Evolutionary conservation across 139 green algal genomes (phyloP).

Genomic region (Zygnema cylindricum): DNA sequence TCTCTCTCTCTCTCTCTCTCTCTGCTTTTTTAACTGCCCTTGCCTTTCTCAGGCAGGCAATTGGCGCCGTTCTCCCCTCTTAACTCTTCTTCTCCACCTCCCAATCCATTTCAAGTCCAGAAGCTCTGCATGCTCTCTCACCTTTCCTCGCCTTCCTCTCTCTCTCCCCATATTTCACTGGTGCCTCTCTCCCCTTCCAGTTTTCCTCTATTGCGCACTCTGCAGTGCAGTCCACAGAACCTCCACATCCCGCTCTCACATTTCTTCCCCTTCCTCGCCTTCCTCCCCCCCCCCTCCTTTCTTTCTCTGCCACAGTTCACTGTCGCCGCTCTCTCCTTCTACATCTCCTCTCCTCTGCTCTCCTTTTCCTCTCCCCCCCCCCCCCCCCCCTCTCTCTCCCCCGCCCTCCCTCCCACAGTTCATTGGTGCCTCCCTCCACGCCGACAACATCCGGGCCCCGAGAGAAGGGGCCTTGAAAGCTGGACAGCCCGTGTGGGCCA

Average conservation of each 20-base stretch:
- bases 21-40: neutral
- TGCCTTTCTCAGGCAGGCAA: neutral
- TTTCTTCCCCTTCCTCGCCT: too few species aligned
- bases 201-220: too few species aligned
- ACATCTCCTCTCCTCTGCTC: neutral
- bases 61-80: neutral
- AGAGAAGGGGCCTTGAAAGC: neutral
- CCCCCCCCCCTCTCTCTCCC: neutral
- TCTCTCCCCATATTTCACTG: too few species aligned
- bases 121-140: too few species aligned
- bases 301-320: too few species aligned
- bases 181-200: too few species aligned
- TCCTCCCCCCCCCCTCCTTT: too few species aligned
- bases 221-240: too few species aligned
- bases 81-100: neutral
- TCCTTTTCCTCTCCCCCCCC: neutral
- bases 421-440: constrained; percentile 42
- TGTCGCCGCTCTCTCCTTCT: neutral
- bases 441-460: neutral
- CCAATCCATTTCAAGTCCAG: neutral
- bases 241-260: too few species aligned
- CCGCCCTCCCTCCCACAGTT: constrained; percentile 26
- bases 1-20: too few species aligned
- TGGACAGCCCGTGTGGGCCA: constrained; percentile 62
- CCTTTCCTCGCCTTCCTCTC: too few species aligned